A percentile compares a stretch with the other conserved stretches of the same genome.
phyloP scores from a whole-genome alignment of 805 yeast species.

The Brettanomyces custersianus region DNA sequence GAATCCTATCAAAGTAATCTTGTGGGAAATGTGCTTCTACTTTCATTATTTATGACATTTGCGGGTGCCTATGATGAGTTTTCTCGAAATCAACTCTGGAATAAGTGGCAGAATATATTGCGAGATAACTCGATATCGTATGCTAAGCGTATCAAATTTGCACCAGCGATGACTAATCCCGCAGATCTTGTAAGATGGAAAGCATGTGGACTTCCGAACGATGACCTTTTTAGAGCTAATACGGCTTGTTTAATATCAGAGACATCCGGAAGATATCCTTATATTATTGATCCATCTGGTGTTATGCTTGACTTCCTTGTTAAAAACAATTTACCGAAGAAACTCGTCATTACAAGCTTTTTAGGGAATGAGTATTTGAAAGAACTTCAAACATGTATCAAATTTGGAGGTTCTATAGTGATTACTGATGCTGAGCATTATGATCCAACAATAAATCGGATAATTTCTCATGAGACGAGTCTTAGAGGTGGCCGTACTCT shows the following conservation, averaged over 20 bases:
- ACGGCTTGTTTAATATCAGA: constrained; percentile 34
- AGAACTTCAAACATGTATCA: constrained; percentile 67
- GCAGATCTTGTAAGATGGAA: constrained; percentile 43
- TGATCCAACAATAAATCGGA: constrained; percentile 63
- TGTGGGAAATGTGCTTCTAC: constrained; percentile 57
- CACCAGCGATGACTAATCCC: constrained; percentile 31
- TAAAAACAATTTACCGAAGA: constrained; percentile 23
- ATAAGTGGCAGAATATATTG: constrained; percentile 23
- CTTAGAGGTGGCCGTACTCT: constrained; percentile 63
- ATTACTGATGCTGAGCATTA: constrained; percentile 73
- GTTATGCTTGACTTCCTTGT: constrained; percentile 33
- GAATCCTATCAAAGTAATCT: constrained; percentile 34
- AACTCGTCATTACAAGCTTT: constrained; percentile 56
- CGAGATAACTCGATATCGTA: constrained; percentile 27
- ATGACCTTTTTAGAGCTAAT: constrained; percentile 57
- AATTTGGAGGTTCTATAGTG: constrained; percentile 73
- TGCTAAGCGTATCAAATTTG: constrained; percentile 22
- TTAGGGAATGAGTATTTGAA: constrained; percentile 56
- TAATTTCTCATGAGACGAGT: constrained; percentile 53
- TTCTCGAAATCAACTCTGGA: constrained; percentile 25
- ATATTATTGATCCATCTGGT: constrained; percentile 68
- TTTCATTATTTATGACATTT: constrained; percentile 54
- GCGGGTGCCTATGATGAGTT: constrained; percentile 37
- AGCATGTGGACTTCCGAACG: constrained; percentile 42
- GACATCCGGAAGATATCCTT: constrained; percentile 32